Base-by-base conservation (phyloP, 2,329 filamentous ascomycete genomes). In the Capronia americana region DNA sequence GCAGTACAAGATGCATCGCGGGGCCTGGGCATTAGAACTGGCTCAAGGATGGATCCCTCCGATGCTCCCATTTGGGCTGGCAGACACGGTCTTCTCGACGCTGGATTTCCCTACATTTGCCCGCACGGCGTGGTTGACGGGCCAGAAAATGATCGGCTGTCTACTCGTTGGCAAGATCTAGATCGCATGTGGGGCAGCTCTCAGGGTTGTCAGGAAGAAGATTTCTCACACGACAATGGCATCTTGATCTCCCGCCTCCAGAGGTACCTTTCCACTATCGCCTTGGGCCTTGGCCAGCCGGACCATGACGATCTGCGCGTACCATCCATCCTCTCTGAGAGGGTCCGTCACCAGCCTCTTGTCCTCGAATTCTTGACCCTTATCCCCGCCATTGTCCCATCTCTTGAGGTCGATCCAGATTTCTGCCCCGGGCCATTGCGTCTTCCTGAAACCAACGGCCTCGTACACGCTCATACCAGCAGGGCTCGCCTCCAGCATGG, bases 11-110 rank as follows among this genome's bases (percentile, higher is more conserved):
- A 92, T 93, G 89, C 87, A 90, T 68, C 85, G 86, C 65, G 82
- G 81, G 66, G 93, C 90, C 83, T 93, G 92, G 79, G 92, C 92
- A 61, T 84, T 95, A 73, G 92, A 94, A 84, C 92, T 93, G 79
- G 91, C 91, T n/a, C 75, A 78, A 63, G 92, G 93, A 70, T 96
- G 92, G 92, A 96, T 97, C 79, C 93, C 93, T 55, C 91, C 91
- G 65, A 96, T 97, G 93, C 83, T 97, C 59, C 90, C 91, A 78
- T 96, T 96, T 78, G 93, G 93, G 67, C 94, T 90, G 77, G 91
- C 92, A 69, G 93, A 96, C 79, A 88, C 87, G 55, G 84, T 96
- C 66, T 87, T 84, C 62, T 93, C 89, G 79, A 96, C 92, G 4
- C 82, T 96, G 71, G 93, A 96, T 79, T 86, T 96, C 76, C 87